Percentiles rank a stretch among this genome's conserved stretches.
phyloP scores from a whole-genome alignment of 768 basidiomycete species.

The Boletus eberwhitei region DNA sequence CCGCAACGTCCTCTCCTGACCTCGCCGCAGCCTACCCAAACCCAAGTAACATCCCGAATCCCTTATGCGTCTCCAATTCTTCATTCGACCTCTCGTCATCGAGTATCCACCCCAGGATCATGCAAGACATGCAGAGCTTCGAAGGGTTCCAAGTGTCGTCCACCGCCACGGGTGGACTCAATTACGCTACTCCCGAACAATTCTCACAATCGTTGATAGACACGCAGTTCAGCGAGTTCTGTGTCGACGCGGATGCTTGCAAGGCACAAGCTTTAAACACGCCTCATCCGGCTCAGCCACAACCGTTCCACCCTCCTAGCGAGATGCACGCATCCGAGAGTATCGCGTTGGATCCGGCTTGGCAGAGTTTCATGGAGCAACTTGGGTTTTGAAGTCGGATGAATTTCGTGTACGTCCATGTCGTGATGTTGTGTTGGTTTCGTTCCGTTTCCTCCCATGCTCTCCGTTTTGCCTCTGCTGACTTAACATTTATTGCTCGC shows the following conservation, averaged over 20 bases:
- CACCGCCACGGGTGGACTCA: slow-evolving; percentile 20
- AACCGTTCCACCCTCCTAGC: slow-evolving; percentile 2
- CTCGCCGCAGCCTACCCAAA: slow-evolving; percentile 15
- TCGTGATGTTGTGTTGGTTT: background rate
- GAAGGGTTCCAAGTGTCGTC: slow-evolving; percentile 33
- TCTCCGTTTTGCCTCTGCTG: background rate
- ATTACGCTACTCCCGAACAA: slow-evolving; percentile 27
- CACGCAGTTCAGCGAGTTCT: slow-evolving; percentile 26
- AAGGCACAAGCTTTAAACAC: slow-evolving; percentile 12
- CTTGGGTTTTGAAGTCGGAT: slow-evolving; percentile 44
- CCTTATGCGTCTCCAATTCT: background rate
- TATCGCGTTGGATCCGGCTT: slow-evolving; percentile 54
- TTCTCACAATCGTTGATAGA: slow-evolving; percentile 31
- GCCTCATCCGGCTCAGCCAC: slow-evolving; percentile 16
- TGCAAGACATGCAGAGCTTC: slow-evolving; percentile 49
- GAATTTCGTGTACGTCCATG: too few relatives aligned
- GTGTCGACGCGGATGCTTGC: slow-evolving; percentile 13
- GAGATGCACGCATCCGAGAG: slow-evolving; percentile 14
- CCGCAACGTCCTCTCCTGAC: slow-evolving; percentile 9
- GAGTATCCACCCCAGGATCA: slow-evolving; percentile 38
- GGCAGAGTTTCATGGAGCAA: slow-evolving; percentile 68
- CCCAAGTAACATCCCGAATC: background rate
- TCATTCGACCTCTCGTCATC: slow-evolving; percentile 4
- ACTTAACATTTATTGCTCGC: background rate
- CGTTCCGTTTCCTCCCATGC: background rate